A percentile compares a stretch with the other conserved stretches of the same genome.
phyloP scores from a whole-genome alignment of 164 flowering plant genomes.

The Santalum album region DNA sequence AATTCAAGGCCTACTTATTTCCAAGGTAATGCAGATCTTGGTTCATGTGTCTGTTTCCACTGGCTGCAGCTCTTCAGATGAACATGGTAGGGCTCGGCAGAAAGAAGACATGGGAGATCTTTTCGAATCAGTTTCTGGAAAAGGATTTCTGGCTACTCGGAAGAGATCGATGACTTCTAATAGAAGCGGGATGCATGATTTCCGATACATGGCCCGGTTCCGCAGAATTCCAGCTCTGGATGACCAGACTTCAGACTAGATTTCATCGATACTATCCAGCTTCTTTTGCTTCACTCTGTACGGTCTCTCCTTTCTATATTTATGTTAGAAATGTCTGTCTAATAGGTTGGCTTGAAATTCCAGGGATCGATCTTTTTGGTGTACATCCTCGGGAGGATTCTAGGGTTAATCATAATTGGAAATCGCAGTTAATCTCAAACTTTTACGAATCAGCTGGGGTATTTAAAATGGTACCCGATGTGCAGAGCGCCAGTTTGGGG shows the following conservation, averaged over 20 bases:
- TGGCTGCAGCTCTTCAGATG: constrained; percentile 32
- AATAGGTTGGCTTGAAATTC: too few relatives aligned
- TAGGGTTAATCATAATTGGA: too few relatives aligned
- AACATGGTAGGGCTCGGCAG: constrained; percentile 18
- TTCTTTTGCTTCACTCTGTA: too few relatives aligned
- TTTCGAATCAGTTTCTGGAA: constrained; percentile 37
- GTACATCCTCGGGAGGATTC: too few relatives aligned
- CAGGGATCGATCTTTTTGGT: too few relatives aligned
- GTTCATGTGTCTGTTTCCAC: background rate
- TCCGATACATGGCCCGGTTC: constrained; percentile 39
- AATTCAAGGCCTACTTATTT: background rate
- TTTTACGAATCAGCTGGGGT: too few relatives aligned
- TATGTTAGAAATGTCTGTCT: too few relatives aligned
- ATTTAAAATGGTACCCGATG: too few relatives aligned
- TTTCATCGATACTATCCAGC: too few relatives aligned
- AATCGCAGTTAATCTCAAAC: too few relatives aligned
- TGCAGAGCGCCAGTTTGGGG: too few relatives aligned
- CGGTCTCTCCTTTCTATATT: too few relatives aligned
- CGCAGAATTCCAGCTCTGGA: constrained; percentile 49
- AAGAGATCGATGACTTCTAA: constrained; percentile 43
- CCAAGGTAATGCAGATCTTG: background rate
- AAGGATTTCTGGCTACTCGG: constrained; percentile 38
- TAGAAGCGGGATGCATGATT: constrained; percentile 19
- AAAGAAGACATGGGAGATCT: constrained; percentile 38
- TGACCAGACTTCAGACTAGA: constrained; percentile 27